A percentile compares a stretch with the other conserved stretches of the same genome.
phyloP scores from a whole-genome alignment of 495 filamentous ascomycete species.

The Neurospora hispaniola region DNA sequence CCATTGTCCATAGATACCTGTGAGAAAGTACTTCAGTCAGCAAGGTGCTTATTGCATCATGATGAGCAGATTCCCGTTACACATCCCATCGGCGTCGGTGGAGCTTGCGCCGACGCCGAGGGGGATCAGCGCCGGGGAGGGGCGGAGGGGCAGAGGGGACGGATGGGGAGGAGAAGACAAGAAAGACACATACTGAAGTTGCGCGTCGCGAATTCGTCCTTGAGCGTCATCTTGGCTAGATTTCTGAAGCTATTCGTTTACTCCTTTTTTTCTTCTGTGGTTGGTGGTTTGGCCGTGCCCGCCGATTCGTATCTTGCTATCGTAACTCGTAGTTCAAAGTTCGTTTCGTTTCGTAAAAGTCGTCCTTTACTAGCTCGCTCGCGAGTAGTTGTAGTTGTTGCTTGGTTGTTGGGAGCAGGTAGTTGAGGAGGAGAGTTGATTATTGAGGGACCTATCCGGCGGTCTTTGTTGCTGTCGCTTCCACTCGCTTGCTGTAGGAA shows the following conservation, averaged over 20 bases:
- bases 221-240: constrained; percentile 38
- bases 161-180: background rate
- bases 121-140: background rate
- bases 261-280: background rate
- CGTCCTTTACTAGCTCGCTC: background rate
- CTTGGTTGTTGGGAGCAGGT: background rate
- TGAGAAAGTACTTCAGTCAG: constrained; percentile 21
- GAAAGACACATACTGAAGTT: constrained; percentile 87
- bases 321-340: background rate
- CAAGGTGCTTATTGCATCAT: background rate
- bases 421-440: background rate
- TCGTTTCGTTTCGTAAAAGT: background rate
- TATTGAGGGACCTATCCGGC: background rate
- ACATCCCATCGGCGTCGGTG: background rate
- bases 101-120: background rate
- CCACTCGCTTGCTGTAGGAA: background rate
- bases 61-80: background rate
- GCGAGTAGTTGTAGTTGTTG: background rate
- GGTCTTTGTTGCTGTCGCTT: background rate
- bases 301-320: background rate
- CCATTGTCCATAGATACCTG: constrained; percentile 99
- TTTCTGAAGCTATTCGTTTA: background rate
- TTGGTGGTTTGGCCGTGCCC: background rate
- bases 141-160: background rate
- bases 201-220: constrained; percentile 77